Evolutionary conservation across 805 yeast genomes (phyloP), one percentile per base, ranked within the genome.

Genomic region (Helenozyma baotianmanensis): DNA sequence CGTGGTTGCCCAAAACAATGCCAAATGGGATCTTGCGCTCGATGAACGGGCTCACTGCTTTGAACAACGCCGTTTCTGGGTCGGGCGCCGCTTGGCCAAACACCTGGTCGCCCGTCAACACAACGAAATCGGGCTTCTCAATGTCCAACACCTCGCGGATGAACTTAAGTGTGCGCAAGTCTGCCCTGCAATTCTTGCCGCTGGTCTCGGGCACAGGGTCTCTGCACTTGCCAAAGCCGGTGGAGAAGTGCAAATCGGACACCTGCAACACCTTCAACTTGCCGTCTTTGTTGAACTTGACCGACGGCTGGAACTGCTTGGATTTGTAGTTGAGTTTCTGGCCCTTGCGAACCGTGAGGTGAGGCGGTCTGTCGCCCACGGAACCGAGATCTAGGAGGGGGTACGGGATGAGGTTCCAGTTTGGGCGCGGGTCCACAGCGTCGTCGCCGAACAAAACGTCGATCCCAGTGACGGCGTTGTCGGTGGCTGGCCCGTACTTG

Each of bases 161-260:
- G 48, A 89, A 87, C 5, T 54, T 47, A 19, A 72, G 38, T 0
- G 97, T 86, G 29, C 80, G 68, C 1, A 72, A 72, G 54, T 88
- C 98, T 0, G 97, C 97, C 39, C 71, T 59, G 52, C 97, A 92
- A 9, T 58, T 62, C 5, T 61, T 62, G 3, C 58, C 58, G 8
- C 60, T 55, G 11, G 53, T 56, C 13, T 66, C 65, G 0, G 92
- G 90, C 25, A 53, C 74, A 9, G 83, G 80, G 51, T 89, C 94
- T 32, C 82, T 65, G 50, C 97, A 92, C 29, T 57, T 56, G 10
- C 97, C 97, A 33, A 64, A 70, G 5, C 88, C 89, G 0, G 95
- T 82, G n/a, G 92, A 73, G 53, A 83, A 80, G 58, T 92, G 98
- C 36, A 90, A 63, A 55, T 92, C 97, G 1, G 97, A 95, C 4